Evolutionary conservation across 2,329 filamentous ascomycete genomes (phyloP), one percentile per base, ranked within the genome.

Genomic region (Talaromyces sp.): DNA sequence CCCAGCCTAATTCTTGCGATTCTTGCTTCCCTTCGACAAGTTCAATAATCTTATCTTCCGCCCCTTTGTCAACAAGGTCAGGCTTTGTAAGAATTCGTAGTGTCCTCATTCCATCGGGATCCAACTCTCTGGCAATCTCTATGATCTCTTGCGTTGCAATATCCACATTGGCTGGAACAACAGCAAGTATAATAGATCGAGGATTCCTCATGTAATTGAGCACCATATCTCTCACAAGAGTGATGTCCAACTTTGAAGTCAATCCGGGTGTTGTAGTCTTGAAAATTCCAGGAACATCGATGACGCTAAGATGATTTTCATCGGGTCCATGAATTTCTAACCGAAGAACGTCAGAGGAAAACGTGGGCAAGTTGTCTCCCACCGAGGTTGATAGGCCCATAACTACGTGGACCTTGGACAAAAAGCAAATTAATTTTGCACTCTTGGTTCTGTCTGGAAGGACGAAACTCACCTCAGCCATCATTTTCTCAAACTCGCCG

Each of bases 141-240:
- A 99, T 81, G 8, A 94, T 93, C 76, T 99, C 95, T 8, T 95
- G 99, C 77, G 99, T 99, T 74, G 98, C 95, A 70, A 99, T 88
- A 74, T 99, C 95, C 71, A 98, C 93, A 72, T 99, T 99, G 58
- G 95, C 95, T 23, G 95, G 94, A 8, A 95, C 98, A 30, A 99
- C 95, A 34, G 95, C 95, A 58, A 99, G 85, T 66, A 99, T 88
- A 72, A 99, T 96, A 78, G 94, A 97, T 83, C 99, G 99, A 14
- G 95, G 94, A 79, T 99, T 99, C 61, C 93, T 92, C 72, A 98
- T 99, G 75, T 97, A 99, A 80, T 99, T 94, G 61, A 93, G 90
- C 69, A 99, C 98, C 70, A 99, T 85, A 68, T 92, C 96, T 66
- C 94, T 87, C 34, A 63, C 61, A 9, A 63, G 36, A 16, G 16